Conservation (phyloP, 2,329 filamentous ascomycete genomes). For the Botrytis squamosa region DNA sequence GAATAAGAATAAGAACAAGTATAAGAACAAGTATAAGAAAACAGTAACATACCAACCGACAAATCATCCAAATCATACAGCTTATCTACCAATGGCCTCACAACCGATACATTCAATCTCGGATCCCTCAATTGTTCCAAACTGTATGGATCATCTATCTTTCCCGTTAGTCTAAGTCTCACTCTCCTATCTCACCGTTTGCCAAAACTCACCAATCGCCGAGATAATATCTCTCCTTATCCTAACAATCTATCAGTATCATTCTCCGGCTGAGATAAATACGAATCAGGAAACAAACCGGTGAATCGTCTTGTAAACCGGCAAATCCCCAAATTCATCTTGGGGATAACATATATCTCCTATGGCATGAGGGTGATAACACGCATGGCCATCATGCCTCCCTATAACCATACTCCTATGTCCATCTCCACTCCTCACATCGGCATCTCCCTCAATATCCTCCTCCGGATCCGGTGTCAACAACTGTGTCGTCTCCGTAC, state of each 20-base stretch:
- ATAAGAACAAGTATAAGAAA: background rate
- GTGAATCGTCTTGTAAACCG: slow-evolving; percentile 77
- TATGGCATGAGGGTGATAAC: slow-evolving; percentile 33
- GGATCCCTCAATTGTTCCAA: slow-evolving; percentile 77
- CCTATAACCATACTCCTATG: background rate
- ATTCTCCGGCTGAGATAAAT: background rate
- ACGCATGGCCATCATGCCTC: slow-evolving; percentile 28
- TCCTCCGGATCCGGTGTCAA: slow-evolving; percentile 30
- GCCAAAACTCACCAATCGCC: slow-evolving; percentile 57
- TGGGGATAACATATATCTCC: slow-evolving; percentile 30
- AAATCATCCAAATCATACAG: slow-evolving; percentile 77
- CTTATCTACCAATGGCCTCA: slow-evolving; percentile 80
- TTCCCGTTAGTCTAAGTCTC: background rate
- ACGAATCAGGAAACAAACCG: slow-evolving; percentile 42
- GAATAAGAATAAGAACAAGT: background rate
- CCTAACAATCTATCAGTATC: slow-evolving; percentile 27
- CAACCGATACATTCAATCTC: slow-evolving; percentile 71
- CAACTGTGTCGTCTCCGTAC: slow-evolving; percentile 21
- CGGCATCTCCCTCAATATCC: slow-evolving; percentile 20
- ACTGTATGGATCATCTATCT: slow-evolving; percentile 61
- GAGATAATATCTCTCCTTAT: slow-evolving; percentile 63
- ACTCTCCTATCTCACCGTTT: background rate
- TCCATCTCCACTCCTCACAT: background rate
- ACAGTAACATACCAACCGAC: slow-evolving; percentile 59
- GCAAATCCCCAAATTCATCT: slow-evolving; percentile 48